phyloP scores from a whole-genome alignment of 2,329 filamentous ascomycete species.

The Alternaria novae-zelandiae region DNA sequence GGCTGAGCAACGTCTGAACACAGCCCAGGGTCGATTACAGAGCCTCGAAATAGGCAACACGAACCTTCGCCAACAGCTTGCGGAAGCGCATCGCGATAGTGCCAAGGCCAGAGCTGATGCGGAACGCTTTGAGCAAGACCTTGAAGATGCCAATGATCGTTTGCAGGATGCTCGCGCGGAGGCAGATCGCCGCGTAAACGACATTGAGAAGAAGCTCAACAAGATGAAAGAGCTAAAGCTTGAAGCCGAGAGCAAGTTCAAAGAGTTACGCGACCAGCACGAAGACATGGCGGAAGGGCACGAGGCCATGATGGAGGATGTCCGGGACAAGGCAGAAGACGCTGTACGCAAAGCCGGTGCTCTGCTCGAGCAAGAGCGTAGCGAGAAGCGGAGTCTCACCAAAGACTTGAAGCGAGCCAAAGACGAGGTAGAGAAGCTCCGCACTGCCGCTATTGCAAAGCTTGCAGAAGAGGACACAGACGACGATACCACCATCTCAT shows the following conservation, averaged over 20 bases:
- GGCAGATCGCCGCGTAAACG: conserved; percentile 35
- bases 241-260: conserved; percentile 33
- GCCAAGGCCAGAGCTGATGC: conserved; percentile 31
- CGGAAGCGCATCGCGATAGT: conserved; percentile 37
- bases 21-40: conserved; percentile 37
- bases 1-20: conserved; percentile 32
- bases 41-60: conserved; percentile 35
- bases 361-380: conserved; percentile 42
- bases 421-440: conserved; percentile 29
- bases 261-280: conserved; percentile 35
- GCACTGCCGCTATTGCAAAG: conserved; percentile 17
- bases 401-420: conserved; percentile 36
- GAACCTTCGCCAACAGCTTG: conserved; percentile 42
- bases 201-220: conserved; percentile 39
- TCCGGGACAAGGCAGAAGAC: conserved; percentile 45
- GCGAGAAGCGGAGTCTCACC: conserved; percentile 35
- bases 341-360: conserved; percentile 42
- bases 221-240: conserved; percentile 35
- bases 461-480: conserved; percentile 16
- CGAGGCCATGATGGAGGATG: conserved; percentile 32
- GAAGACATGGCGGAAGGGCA: conserved; percentile 37
- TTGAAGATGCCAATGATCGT: conserved; percentile 34
- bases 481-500: conserved; percentile 18
- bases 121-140: conserved; percentile 35
- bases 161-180: conserved; percentile 33